A percentile compares a stretch with the other conserved stretches of the same genome.
These are phyloP conservation scores for Sporobolomyces phaffii DNA, from an alignment of 768 basidiomycete species.

Conservation along the genomic window DNA sequence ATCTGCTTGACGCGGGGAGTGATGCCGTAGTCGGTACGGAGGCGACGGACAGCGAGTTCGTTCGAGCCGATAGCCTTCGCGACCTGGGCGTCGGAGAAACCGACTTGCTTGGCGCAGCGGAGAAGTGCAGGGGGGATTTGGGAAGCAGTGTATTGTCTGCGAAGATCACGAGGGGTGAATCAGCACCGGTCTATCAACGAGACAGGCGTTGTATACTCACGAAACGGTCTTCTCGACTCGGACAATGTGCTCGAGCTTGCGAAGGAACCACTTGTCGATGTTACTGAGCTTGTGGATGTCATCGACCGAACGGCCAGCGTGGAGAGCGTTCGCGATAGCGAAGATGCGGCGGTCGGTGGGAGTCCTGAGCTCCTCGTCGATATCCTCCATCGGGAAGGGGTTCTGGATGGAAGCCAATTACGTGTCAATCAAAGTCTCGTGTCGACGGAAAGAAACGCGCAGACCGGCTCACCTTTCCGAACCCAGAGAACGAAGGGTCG, in stretches of 20 bases:
- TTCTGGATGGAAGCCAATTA: slow-evolving; percentile 28
- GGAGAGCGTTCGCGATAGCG: slow-evolving; percentile 88
- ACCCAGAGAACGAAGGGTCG: slow-evolving; percentile 92
- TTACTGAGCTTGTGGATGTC: slow-evolving; percentile 97
- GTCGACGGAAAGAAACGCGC: neutral
- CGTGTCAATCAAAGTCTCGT: slow-evolving; percentile 1
- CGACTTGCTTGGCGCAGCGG: slow-evolving; percentile 82
- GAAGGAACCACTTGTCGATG: slow-evolving; percentile 98
- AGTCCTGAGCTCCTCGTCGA: slow-evolving; percentile 86
- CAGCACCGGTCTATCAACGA: neutral
- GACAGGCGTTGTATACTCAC: too few relatives aligned
- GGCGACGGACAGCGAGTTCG: slow-evolving; percentile 72
- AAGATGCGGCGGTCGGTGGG: slow-evolving; percentile 97
- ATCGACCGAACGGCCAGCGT: slow-evolving; percentile 85
- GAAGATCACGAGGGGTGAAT: neutral
- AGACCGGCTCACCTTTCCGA: slow-evolving; percentile 64
- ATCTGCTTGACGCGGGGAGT: slow-evolving; percentile 99
- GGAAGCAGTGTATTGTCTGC: slow-evolving; percentile 28
- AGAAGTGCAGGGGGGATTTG: slow-evolving; percentile 57
- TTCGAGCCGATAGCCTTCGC: slow-evolving; percentile 65
- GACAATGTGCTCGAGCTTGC: slow-evolving; percentile 73
- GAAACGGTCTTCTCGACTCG: slow-evolving; percentile 69
- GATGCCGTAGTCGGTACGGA: slow-evolving; percentile 78
- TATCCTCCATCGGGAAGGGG: slow-evolving; percentile 61
- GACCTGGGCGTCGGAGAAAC: slow-evolving; percentile 90